These are phyloP conservation scores for Aureobasidium sp. DNA, from an alignment of 2,329 filamentous ascomycete species.

Conservation along the genomic window DNA sequence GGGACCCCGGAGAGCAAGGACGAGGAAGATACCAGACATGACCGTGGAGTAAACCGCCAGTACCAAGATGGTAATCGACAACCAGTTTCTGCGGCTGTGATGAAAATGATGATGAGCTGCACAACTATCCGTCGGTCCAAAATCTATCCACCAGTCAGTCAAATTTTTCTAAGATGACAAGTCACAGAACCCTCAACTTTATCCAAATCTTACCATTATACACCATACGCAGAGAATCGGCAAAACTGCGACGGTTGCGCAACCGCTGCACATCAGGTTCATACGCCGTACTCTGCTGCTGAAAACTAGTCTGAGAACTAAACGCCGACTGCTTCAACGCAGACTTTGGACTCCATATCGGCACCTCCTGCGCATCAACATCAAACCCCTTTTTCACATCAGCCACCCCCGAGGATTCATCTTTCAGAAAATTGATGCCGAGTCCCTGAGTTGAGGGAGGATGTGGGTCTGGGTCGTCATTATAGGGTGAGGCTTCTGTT, in stretches of 20 bases:
- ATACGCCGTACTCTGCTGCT: not conserved
- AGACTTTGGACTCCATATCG: not conserved
- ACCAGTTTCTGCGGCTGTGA: conserved; percentile 38
- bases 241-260: conserved; percentile 6
- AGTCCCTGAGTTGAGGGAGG: not conserved
- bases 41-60: conserved; percentile 53
- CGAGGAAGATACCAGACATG: conserved; percentile 60
- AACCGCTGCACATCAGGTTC: conserved; percentile 5
- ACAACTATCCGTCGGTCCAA: conserved; percentile 32
- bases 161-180: conserved; percentile 17
- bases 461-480: not conserved
- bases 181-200: too few relatives aligned
- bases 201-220: not conserved
- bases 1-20: conserved; percentile 55
- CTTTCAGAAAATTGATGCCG: not conserved
- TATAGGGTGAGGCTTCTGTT: not conserved
- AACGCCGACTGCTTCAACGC: conserved; percentile 11
- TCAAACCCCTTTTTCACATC: not conserved
- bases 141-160: conserved; percentile 19
- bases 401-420: not conserved
- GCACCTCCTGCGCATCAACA: not conserved
- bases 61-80: conserved; percentile 34
- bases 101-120: conserved; percentile 35
- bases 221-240: conserved; percentile 6
- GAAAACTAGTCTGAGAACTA: conserved; percentile 2